Evolutionary conservation across 495 filamentous ascomycete genomes (phyloP), one percentile per base, ranked within the genome.

Genomic region (Aspergillus funiculosus): DNA sequence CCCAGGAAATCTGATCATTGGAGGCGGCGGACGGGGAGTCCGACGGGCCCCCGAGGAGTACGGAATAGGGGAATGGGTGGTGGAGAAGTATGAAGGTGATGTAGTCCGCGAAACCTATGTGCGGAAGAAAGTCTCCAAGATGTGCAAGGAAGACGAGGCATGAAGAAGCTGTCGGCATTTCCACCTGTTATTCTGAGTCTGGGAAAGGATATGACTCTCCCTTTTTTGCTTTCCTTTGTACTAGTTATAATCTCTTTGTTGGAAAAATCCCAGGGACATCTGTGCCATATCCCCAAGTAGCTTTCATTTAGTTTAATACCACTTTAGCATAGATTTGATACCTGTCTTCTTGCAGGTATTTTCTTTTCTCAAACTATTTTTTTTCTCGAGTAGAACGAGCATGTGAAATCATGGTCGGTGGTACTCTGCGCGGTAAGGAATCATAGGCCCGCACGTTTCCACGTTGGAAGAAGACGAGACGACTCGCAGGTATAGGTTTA

Each of bases 11-110:
- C 59, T 92, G 39, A 84, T 94, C 32, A 59, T 88, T 8, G 87
- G 87, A 10, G 87, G 87, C 1, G 88, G 87, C 8, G 88, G 88
- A 1, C 68, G 86, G 15, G 88, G 86, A 2, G 67, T 80, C 0
- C 70, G 75, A 17, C 54, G 50, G 11, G 88, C 87, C 0, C 81
- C 85, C 0, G 60, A 69, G 11, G 58, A 79, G 27, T 54, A 72
- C 36, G 84, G 85, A 1, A 89, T 79, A 36, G 87, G 87, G 0
- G 72, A 89, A 10, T 94, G 88, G 88, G 74, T 75, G 2, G 74
- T 85, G 15, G 62, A 80, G 6, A 71, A 61, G 31, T 71, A 80
- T 20, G 68, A 84, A 39, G 83, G 81, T 0, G 81, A 87, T 58
- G 63, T 73, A 0, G 64, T 91, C 9, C 79, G 82, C 0, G 85